Base-by-base conservation (phyloP, 2,329 filamentous ascomycete species). In the Leptoxyphium fumago region DNA sequence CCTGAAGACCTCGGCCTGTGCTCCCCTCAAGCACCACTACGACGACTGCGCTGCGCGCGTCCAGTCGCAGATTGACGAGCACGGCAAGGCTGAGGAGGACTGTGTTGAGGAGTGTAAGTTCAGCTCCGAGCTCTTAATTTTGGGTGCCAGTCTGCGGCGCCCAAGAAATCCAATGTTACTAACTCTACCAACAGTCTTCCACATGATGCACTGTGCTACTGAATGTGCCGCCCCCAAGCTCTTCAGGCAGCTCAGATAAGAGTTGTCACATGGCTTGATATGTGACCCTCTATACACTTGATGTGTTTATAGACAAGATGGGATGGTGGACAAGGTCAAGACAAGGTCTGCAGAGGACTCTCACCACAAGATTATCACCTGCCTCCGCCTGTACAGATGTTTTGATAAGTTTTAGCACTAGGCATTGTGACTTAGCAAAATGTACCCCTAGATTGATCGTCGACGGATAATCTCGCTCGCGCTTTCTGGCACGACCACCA, bases 21-120 rank as follows among this genome's bases (percentile, higher is more conserved):
- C 81, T 49, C 80, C 82, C 47, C 77, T 78, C 62, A 98, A 96
- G 80, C 89, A 96, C 75, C 91, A 98, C 77, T 96, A 83, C 66
- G 89, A 96, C 55, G 86, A 95, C 71, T 98, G 91, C 67, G 87
- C 89, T 57, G 88, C 94, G 77, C 87, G 91, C 59, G 91, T 98
- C 56, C 85, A 80, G 58, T 67, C 74, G 62, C 64, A 73, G 57
- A 78, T 86, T 60, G 77, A 82, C 56, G 75, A 81, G 52, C 78
- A 82, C 57, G 73, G 75, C 67, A 78, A 80, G 68, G 80, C 80
- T 58, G 79, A 84, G 60, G 91, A 98, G 77, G 88, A 96, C 73
- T 98, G 91, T 61, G 86, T 96, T 55, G 91, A 98, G 75, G 91
- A 98, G 75, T 98, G 91, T 96, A 82, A 69, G 88, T 78, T 29